phyloP scores from a whole-genome alignment of 805 yeast species.

The Saccharomycopsis lassenensis region DNA sequence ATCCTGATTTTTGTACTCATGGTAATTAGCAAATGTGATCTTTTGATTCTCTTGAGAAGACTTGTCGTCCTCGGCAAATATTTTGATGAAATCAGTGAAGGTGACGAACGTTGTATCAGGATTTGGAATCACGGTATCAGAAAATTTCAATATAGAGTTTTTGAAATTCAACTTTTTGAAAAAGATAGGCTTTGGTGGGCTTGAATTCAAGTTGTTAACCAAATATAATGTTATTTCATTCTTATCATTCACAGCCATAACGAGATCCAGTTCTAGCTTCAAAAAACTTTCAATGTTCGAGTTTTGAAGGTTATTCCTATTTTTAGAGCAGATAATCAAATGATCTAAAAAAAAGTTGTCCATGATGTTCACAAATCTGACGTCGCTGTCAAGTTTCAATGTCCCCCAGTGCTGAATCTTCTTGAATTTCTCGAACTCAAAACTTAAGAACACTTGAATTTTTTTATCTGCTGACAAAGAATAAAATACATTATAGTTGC shows the following conservation, averaged over 20 bases:
- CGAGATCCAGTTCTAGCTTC: conserved; percentile 31
- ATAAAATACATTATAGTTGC: conserved; percentile 44
- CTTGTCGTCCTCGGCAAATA: conserved; percentile 7
- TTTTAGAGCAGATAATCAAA: conserved; percentile 19
- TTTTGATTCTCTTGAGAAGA: conserved; percentile 7
- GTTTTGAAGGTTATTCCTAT: conserved; percentile 17
- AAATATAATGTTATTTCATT: conserved; percentile 36
- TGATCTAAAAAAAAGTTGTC: conserved; percentile 30
- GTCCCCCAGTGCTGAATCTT: conserved; percentile 49
- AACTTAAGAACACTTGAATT: conserved; percentile 60
- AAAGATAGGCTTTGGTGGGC: conserved; percentile 44
- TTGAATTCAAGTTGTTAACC: conserved; percentile 38
- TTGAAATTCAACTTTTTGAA: conserved; percentile 27
- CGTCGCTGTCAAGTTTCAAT: conserved; percentile 24
- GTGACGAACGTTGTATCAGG: conserved; percentile 25
- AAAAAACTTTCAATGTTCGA: conserved; percentile 19
- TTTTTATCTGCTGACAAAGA: conserved; percentile 50
- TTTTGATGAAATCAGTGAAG: conserved; percentile 25
- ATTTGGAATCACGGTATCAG: conserved; percentile 15
- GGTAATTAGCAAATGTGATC: conserved; percentile 16
- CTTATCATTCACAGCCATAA: conserved; percentile 29
- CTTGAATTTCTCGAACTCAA: conserved; percentile 46
- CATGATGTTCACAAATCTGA: conserved; percentile 28
- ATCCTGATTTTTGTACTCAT: conserved; percentile 2
- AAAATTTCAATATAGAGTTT: conserved; percentile 4